phyloP scores from a whole-genome alignment of 331 rosid species.

The Quercus phellos region DNA sequence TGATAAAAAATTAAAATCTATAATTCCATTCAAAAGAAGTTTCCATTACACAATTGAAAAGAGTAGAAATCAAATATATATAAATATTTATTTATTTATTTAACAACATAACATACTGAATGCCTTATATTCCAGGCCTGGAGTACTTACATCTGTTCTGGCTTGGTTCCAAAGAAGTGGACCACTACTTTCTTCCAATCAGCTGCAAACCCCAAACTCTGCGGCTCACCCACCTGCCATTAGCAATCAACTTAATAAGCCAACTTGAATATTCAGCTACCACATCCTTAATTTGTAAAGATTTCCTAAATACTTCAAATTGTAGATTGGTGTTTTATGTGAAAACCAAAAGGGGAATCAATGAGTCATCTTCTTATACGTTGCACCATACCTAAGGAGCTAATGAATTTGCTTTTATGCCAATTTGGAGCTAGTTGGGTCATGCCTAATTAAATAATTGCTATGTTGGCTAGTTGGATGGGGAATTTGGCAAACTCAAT shows the following conservation, averaged over 20 bases:
- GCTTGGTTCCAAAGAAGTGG: constrained; percentile 78
- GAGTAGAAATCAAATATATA: background rate
- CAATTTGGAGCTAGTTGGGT: too few species aligned
- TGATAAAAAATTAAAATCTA: too few species aligned
- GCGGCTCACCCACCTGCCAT: constrained; percentile 91
- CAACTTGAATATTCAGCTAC: background rate
- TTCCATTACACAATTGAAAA: background rate
- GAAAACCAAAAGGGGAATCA: too few species aligned
- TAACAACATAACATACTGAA: background rate
- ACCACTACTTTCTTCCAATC: constrained; percentile 97
- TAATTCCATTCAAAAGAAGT: background rate
- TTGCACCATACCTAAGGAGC: too few species aligned
- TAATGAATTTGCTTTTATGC: too few species aligned
- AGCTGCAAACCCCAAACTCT: constrained; percentile 82
- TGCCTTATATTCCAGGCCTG: background rate
- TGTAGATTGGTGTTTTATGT: too few species aligned
- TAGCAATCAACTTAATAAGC: constrained; percentile 29
- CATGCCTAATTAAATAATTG: too few species aligned
- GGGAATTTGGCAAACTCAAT: too few species aligned
- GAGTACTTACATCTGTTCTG: constrained; percentile 73
- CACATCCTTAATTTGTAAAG: background rate
- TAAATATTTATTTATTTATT: background rate
- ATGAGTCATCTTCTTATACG: too few species aligned
- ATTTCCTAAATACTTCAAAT: background rate
- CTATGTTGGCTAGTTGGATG: too few species aligned